These are phyloP conservation scores for Boletus vermiculosoides DNA, from an alignment of 768 basidiomycete species.

Conservation along the genomic window DNA sequence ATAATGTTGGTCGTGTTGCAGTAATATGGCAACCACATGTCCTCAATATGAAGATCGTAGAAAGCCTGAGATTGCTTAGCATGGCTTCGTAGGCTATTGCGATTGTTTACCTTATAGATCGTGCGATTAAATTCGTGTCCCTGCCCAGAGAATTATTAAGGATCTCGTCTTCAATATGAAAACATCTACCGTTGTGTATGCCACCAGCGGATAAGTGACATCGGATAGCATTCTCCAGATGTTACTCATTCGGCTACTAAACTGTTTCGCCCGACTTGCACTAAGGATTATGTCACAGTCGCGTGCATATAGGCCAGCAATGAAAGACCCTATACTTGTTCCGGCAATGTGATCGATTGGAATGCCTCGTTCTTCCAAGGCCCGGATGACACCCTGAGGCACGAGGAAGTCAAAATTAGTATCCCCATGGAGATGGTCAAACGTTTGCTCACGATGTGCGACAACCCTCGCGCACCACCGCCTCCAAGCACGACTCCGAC, in stretches of 20 bases:
- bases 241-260: conserved; percentile 88
- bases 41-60: conserved; percentile 92
- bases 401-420: conserved; percentile 5
- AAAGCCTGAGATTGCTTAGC: conserved; percentile 57
- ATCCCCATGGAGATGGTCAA: conserved; percentile 9
- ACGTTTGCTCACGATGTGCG: conserved; percentile 55
- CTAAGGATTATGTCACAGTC: conserved; percentile 90
- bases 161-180: conserved; percentile 1
- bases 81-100: neutral
- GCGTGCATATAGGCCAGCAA: conserved; percentile 92
- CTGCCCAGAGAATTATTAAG: conserved; percentile 39
- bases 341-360: conserved; percentile 94
- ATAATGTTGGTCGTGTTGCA: conserved; percentile 98
- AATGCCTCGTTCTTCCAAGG: conserved; percentile 86
- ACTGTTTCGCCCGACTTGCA: conserved; percentile 85
- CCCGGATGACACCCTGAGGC: conserved; percentile 82
- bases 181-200: conserved; percentile 64
- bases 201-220: conserved; percentile 76
- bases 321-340: conserved; percentile 90
- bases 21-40: conserved; percentile 99
- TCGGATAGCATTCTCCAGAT: conserved; percentile 94
- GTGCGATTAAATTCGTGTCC: conserved; percentile 94
- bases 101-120: conserved; percentile 72
- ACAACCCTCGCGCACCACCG: conserved; percentile 92
- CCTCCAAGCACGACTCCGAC: conserved; percentile 95